Percentiles rank a stretch among this genome's conserved stretches.
phyloP scores from a whole-genome alignment of 2,329 filamentous ascomycete species.

The Gaeumannomyces sp. region DNA sequence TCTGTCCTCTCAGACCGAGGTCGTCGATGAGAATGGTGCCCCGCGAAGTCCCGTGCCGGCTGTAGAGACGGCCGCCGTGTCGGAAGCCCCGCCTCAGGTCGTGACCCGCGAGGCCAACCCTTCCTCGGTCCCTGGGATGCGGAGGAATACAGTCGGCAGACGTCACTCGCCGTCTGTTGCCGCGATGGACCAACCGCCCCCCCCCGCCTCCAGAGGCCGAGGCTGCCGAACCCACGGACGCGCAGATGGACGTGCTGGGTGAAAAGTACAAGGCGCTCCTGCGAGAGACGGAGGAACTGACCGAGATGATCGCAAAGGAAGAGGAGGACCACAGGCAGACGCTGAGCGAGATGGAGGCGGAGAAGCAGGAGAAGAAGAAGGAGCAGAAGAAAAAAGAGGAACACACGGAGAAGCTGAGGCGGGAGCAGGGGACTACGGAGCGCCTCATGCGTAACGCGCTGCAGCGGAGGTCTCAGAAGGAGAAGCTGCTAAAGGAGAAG shows the following conservation, averaged over 20 bases:
- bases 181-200: slow-evolving; percentile 43
- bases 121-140: slow-evolving; percentile 22
- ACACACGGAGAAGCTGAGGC: slow-evolving; percentile 75
- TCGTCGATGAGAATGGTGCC: slow-evolving; percentile 43
- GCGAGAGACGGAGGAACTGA: slow-evolving; percentile 74
- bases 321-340: slow-evolving; percentile 63
- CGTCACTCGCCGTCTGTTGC: slow-evolving; percentile 68
- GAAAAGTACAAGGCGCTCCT: slow-evolving; percentile 73
- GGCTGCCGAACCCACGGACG: slow-evolving; percentile 48
- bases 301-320: slow-evolving; percentile 64
- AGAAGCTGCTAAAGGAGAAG: slow-evolving; percentile 64
- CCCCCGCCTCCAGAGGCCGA: slow-evolving; percentile 29
- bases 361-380: slow-evolving; percentile 72
- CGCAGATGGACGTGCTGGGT: slow-evolving; percentile 71
- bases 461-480: slow-evolving; percentile 71
- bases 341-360: slow-evolving; percentile 63
- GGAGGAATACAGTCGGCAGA: slow-evolving; percentile 65
- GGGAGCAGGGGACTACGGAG: slow-evolving; percentile 73
- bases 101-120: slow-evolving; percentile 2
- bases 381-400: slow-evolving; percentile 86
- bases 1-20: slow-evolving; percentile 33
- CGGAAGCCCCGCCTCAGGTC: slow-evolving; percentile 9
- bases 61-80: slow-evolving; percentile 50
- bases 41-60: slow-evolving; percentile 45
- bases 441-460: slow-evolving; percentile 75